Conservation (phyloP, 768 basidiomycete species). For the Collybia sp. region DNA sequence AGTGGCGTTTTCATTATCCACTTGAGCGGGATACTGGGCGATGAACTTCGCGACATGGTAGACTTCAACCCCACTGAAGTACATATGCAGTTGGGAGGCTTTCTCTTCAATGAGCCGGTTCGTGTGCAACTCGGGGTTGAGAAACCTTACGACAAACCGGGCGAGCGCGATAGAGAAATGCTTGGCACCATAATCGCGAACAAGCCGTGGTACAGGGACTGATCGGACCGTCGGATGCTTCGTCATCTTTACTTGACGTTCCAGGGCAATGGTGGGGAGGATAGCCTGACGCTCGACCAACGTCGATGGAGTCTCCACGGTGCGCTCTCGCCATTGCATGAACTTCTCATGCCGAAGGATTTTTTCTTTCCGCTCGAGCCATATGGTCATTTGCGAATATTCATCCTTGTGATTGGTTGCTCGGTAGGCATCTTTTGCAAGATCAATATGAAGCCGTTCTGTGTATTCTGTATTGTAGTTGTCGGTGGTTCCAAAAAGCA, state of each 20-base stretch:
- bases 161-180: slow-evolving; percentile 18
- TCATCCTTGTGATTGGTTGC: slow-evolving; percentile 6
- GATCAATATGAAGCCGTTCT: slow-evolving; percentile 6
- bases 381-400: slow-evolving; percentile 26
- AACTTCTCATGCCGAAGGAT: slow-evolving; percentile 15
- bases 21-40: slow-evolving; percentile 1
- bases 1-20: slow-evolving; percentile 10
- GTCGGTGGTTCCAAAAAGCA: slow-evolving; percentile 10
- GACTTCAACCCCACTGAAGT: slow-evolving; percentile 18
- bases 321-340: slow-evolving; percentile 17
- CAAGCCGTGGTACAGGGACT: slow-evolving; percentile 12
- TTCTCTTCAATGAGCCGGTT: slow-evolving; percentile 7
- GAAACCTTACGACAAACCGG: slow-evolving; percentile 14
- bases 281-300: neutral
- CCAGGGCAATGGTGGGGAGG: neutral
- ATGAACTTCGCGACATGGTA: slow-evolving; percentile 27
- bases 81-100: slow-evolving; percentile 8
- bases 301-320: neutral
- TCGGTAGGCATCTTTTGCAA: neutral
- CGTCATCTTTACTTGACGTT: slow-evolving; percentile 11
- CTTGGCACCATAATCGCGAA: slow-evolving; percentile 16
- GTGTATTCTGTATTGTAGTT: slow-evolving; percentile 11
- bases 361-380: slow-evolving; percentile 26
- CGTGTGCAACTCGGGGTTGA: slow-evolving; percentile 10
- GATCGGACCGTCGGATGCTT: slow-evolving; percentile 15